Conservation (phyloP, 768 basidiomycete genomes). For the Tremella mesenterica region DNA sequence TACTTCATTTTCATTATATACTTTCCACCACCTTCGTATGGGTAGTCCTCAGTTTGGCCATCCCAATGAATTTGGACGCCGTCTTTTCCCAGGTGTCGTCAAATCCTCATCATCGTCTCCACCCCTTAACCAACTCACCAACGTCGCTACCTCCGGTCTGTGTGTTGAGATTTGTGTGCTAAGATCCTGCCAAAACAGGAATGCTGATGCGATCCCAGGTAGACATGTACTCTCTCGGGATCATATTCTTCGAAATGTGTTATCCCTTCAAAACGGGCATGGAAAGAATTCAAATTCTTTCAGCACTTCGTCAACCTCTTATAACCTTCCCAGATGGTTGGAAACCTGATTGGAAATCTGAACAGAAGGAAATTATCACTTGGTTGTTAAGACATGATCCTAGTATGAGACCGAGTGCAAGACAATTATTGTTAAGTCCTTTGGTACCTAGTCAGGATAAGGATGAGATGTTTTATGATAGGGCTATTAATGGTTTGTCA, state of each 20-base stretch:
- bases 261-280: conserved; percentile 65
- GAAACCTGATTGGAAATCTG: conserved; percentile 51
- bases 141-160: no score
- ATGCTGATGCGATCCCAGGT: conserved; percentile 45
- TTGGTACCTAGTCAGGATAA: conserved; percentile 68
- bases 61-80: no score
- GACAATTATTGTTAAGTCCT: conserved; percentile 72
- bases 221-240: conserved; percentile 88
- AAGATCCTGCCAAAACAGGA: not conserved
- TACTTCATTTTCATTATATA: no score
- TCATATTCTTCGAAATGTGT: conserved; percentile 98
- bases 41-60: no score
- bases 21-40: no score
- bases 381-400: conserved; percentile 77
- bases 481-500: conserved; percentile 60
- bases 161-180: not conserved
- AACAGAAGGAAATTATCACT: conserved; percentile 64
- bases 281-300: conserved; percentile 75
- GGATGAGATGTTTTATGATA: conserved; percentile 77
- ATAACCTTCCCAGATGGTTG: conserved; percentile 71
- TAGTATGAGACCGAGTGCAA: conserved; percentile 63
- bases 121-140: not conserved
- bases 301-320: conserved; percentile 62
- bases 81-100: no score
- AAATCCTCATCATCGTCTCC: no score